Conservation (phyloP, 2,329 filamentous ascomycete genomes). For the Aspergillus quadrilineatus region DNA sequence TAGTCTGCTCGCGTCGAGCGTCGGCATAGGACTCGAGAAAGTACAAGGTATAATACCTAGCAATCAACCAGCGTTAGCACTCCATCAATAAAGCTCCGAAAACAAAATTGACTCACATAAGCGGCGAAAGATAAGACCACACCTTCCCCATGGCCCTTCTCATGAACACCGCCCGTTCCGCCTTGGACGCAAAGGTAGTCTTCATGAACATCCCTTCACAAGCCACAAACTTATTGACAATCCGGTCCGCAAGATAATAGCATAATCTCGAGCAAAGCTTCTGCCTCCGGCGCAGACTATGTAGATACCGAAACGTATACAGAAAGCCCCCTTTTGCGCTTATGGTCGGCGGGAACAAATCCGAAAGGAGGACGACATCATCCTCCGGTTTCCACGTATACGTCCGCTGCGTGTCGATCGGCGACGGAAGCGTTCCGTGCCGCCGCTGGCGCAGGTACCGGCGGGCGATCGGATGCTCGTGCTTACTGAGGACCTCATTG, state of each 20-base stretch:
- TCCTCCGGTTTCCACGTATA: slow-evolving; percentile 45
- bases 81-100: background rate
- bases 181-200: slow-evolving; percentile 33
- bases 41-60: slow-evolving; percentile 43
- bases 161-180: slow-evolving; percentile 34
- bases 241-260: slow-evolving; percentile 43
- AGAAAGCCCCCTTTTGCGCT: slow-evolving; percentile 37
- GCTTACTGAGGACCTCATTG: slow-evolving; percentile 33
- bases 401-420: slow-evolving; percentile 33
- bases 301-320: slow-evolving; percentile 44
- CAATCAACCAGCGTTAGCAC: slow-evolving; percentile 5
- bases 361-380: slow-evolving; percentile 45
- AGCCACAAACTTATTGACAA: slow-evolving; percentile 41
- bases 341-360: slow-evolving; percentile 42
- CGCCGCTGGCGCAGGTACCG: slow-evolving; percentile 43
- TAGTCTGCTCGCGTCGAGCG: slow-evolving; percentile 39
- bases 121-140: slow-evolving; percentile 41
- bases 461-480: slow-evolving; percentile 43
- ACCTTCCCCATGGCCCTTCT: slow-evolving; percentile 35
- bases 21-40: slow-evolving; percentile 43
- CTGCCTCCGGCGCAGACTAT: slow-evolving; percentile 38
- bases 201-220: slow-evolving; percentile 33
- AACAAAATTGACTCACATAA: slow-evolving; percentile 35
- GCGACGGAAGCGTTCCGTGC: slow-evolving; percentile 44
- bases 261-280: slow-evolving; percentile 40